Evolutionary conservation across 2,329 filamentous ascomycete genomes (phyloP).

Genomic region (Fusarium sacchari): DNA sequence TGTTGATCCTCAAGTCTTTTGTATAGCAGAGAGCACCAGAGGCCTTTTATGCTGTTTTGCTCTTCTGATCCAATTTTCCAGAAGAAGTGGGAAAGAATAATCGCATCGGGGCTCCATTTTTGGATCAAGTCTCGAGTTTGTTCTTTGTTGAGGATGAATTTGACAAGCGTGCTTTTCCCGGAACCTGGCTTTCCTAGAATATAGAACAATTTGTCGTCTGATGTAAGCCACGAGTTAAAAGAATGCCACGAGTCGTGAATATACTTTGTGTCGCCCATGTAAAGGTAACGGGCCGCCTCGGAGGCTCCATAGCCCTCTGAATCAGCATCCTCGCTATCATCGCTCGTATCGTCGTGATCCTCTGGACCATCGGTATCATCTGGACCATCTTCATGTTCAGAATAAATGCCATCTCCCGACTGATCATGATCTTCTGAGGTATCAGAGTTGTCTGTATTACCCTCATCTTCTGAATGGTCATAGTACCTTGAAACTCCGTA

Average conservation of each 20-base stretch:
- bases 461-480: too few species aligned
- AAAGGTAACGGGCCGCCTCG: fast-evolving
- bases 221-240: fast-evolving
- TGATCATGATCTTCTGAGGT: too few species aligned
- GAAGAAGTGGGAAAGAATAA: not conserved
- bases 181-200: not conserved
- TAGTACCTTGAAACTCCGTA: fast-evolving
- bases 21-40: fast-evolving
- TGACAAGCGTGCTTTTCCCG: fast-evolving
- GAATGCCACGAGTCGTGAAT: not conserved
- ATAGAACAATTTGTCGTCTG: fast-evolving
- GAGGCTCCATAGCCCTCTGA: fast-evolving
- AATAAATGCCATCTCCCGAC: too few species aligned
- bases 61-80: slow-evolving; percentile 8
- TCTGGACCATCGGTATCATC: not conserved
- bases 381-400: not conserved
- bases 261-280: fast-evolving
- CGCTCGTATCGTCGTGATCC: not conserved
- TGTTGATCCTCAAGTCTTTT: fast-evolving
- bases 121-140: fast-evolving
- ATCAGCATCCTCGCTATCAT: fast-evolving
- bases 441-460: too few species aligned
- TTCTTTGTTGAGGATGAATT: not conserved
- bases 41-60: not conserved
- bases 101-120: not conserved